These are phyloP conservation scores for Daldinia loculata DNA, from an alignment of 495 filamentous ascomycete species.

Conservation along the genomic window DNA sequence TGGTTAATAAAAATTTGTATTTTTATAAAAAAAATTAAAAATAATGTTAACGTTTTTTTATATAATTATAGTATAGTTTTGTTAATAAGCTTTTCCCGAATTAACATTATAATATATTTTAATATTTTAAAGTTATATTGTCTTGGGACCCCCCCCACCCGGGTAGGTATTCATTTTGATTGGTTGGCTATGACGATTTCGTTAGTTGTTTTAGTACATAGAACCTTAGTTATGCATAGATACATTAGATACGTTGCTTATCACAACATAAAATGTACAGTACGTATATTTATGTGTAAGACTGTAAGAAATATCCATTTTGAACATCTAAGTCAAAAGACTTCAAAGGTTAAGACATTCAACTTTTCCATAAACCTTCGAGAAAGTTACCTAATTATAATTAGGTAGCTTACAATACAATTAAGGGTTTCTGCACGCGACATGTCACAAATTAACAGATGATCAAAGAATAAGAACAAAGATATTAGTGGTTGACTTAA, in stretches of 20 bases:
- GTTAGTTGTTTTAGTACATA: slow-evolving; percentile 25
- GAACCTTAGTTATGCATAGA: neutral
- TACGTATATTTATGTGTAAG: neutral
- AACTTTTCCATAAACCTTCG: slow-evolving; percentile 1
- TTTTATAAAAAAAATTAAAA: no score
- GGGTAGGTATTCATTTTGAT: no score
- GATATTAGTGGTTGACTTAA: no score
- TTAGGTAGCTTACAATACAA: neutral
- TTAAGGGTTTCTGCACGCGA: neutral
- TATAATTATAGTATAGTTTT: no score
- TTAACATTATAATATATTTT: no score
- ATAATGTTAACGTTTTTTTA: no score
- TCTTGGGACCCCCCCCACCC: no score
- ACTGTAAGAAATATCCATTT: neutral
- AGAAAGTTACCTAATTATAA: neutral
- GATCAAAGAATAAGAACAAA: neutral
- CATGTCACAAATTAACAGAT: neutral
- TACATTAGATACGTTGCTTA: neutral
- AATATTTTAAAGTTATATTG: no score
- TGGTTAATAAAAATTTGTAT: no score
- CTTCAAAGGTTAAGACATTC: neutral
- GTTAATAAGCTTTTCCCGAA: no score
- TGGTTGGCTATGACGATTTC: slow-evolving; percentile 36
- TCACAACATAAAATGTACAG: neutral
- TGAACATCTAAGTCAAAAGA: neutral